Percentiles rank a stretch among this genome's conserved stretches.
phyloP scores from a whole-genome alignment of 2,329 filamentous ascomycete genomes.

The Colletotrichum liaoningense region DNA sequence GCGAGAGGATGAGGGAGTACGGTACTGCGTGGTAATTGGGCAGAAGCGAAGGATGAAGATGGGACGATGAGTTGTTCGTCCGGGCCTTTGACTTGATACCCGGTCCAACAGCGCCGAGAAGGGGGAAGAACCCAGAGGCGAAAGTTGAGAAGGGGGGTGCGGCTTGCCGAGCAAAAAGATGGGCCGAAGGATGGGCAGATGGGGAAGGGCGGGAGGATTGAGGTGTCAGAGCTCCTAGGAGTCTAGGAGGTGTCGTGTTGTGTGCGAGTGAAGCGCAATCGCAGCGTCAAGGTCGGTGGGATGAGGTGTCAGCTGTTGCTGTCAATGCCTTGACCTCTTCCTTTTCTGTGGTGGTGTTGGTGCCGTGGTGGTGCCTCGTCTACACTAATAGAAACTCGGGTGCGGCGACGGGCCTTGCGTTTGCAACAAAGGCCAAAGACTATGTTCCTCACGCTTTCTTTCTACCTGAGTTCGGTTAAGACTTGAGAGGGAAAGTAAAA shows the following conservation, averaged over 20 bases:
- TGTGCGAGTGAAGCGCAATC: conserved; percentile 10
- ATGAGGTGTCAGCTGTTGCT: conserved; percentile 8
- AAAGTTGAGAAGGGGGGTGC: not conserved
- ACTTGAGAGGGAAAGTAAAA: not conserved
- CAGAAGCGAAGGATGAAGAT: conserved; percentile 25
- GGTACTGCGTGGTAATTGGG: not conserved
- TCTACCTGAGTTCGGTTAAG: not conserved
- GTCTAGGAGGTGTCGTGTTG: conserved; percentile 10
- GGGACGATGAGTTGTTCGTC: conserved; percentile 32
- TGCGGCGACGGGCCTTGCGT: conserved; percentile 9
- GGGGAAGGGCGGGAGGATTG: conserved; percentile 28
- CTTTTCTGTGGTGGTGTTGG: not conserved
- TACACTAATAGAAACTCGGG: conserved; percentile 7
- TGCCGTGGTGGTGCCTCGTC: conserved; percentile 5
- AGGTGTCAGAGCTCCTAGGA: conserved; percentile 29
- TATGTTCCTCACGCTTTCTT: not conserved
- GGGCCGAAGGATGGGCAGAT: conserved; percentile 20
- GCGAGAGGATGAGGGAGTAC: conserved; percentile 6
- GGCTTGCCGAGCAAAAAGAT: conserved; percentile 13
- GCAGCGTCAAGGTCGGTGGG: conserved; percentile 27
- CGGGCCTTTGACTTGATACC: conserved; percentile 29
- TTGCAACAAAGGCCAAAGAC: conserved; percentile 25
- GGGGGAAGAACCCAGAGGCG: conserved; percentile 4
- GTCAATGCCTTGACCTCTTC: not conserved
- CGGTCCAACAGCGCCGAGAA: conserved; percentile 4